These are phyloP conservation scores for Trametes versicolor DNA, from an alignment of 1,284 basidiomycete genomes.

Conservation along the genomic window DNA sequence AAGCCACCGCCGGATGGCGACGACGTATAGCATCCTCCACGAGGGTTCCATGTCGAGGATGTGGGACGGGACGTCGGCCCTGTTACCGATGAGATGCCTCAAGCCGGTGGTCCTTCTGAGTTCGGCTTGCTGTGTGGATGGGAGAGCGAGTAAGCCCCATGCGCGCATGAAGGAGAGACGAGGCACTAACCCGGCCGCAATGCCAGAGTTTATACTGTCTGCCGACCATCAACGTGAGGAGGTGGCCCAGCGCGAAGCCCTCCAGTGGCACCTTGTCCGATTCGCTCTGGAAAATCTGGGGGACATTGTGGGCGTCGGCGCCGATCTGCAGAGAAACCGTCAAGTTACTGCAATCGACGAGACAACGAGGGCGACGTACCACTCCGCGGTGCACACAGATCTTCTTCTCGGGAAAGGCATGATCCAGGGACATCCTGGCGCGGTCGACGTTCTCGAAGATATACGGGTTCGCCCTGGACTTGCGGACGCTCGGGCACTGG, in stretches of 20 bases:
- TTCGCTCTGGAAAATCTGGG: background rate
- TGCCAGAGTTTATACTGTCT: conserved; percentile 6
- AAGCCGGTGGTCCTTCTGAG: too few species aligned
- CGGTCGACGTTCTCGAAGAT: background rate
- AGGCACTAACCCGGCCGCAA: background rate
- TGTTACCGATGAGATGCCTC: too few species aligned
- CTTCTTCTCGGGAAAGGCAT: background rate
- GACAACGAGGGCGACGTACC: too few species aligned
- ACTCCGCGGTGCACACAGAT: background rate
- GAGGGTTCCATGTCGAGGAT: too few species aligned
- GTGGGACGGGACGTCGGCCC: too few species aligned
- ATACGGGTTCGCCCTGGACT: background rate
- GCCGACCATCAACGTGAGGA: conserved; percentile 9
- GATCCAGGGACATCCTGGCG: background rate
- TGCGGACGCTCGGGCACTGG: background rate
- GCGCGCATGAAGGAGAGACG: background rate
- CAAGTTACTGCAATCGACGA: too few species aligned
- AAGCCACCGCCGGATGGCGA: conserved; percentile 7
- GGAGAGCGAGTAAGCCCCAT: background rate
- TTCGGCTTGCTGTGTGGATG: background rate
- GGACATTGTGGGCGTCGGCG: background rate
- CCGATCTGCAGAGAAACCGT: background rate
- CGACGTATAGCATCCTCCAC: conserved; percentile 4
- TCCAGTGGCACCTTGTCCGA: background rate
- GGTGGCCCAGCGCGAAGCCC: background rate